Percentiles rank a stretch among this genome's conserved stretches.
Evolutionary conservation across 768 basidiomycete species (phyloP).

Genomic region (Neoboletus brunneissimus): DNA sequence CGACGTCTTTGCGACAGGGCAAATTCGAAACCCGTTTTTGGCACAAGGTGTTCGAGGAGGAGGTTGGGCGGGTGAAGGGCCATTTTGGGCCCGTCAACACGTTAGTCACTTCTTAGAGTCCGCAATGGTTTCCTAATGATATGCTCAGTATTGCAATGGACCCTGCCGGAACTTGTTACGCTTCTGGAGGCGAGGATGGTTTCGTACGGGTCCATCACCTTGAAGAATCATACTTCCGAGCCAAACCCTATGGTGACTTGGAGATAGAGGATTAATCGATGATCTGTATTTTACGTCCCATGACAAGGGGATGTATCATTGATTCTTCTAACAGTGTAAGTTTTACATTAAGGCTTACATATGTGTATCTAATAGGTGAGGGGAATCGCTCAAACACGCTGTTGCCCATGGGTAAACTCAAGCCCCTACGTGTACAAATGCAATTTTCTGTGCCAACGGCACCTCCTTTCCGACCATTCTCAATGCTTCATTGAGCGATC

Average conservation of each 20-base stretch:
- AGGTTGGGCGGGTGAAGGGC: constrained; percentile 94
- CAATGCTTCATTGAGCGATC: constrained; percentile 19
- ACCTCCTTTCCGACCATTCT: constrained; percentile 11
- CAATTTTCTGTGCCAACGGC: constrained; percentile 24
- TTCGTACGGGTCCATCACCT: constrained; percentile 90
- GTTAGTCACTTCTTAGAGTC: constrained; percentile 46
- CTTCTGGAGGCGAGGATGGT: constrained; percentile 96
- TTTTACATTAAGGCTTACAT: background rate
- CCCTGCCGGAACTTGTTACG: constrained; percentile 82
- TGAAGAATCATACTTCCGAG: constrained; percentile 91
- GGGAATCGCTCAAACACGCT: background rate
- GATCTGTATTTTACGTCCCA: constrained; percentile 7
- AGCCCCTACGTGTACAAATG: constrained; percentile 30
- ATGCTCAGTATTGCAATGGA: constrained; percentile 81
- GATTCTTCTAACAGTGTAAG: background rate
- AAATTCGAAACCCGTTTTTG: constrained; percentile 99
- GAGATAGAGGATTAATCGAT: constrained; percentile 59
- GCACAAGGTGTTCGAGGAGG: constrained; percentile 96
- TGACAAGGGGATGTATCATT: constrained; percentile 7
- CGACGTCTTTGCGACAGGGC: constrained; percentile 88
- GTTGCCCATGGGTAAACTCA: constrained; percentile 4
- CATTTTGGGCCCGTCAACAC: constrained; percentile 97
- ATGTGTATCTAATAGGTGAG: background rate
- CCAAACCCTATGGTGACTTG: constrained; percentile 87
- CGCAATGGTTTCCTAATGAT: constrained; percentile 3